A percentile compares a stretch with the other conserved stretches of the same genome.
Evolutionary conservation across 108 stramenopile genomes (phyloP).

Genomic region (Fistulifera solaris): DNA sequence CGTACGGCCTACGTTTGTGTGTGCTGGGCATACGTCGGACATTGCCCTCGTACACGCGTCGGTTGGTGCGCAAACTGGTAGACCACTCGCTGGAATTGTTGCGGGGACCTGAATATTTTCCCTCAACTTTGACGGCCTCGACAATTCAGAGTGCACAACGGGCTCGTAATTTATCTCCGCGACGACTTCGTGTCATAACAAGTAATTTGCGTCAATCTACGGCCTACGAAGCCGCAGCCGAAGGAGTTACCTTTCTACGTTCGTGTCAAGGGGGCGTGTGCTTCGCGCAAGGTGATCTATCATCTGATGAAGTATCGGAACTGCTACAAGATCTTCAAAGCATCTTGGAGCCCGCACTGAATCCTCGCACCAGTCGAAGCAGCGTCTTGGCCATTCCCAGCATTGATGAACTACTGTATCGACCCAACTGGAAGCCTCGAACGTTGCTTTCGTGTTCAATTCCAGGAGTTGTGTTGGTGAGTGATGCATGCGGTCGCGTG

Average conservation of each 20-base stretch:
- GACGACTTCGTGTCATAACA: slow-evolving; percentile 21
- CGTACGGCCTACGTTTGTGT: slow-evolving; percentile 51
- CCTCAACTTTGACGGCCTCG: slow-evolving; percentile 17
- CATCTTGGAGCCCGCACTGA: slow-evolving; percentile 27
- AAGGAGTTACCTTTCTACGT: slow-evolving; percentile 14
- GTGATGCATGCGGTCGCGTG: slow-evolving; percentile 64
- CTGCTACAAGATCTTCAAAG: slow-evolving; percentile 36
- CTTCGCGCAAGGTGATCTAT: slow-evolving; percentile 62
- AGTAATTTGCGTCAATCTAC: slow-evolving; percentile 21
- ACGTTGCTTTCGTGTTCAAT: slow-evolving; percentile 46
- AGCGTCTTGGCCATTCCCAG: slow-evolving; percentile 25
- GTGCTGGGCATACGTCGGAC: slow-evolving; percentile 66
- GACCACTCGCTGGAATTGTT: slow-evolving; percentile 46
- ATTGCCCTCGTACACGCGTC: slow-evolving; percentile 55
- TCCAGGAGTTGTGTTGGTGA: slow-evolving; percentile 49
- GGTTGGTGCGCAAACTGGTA: slow-evolving; percentile 53
- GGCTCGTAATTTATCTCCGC: slow-evolving; percentile 20
- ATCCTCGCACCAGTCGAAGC: slow-evolving; percentile 9
- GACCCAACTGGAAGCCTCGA: slow-evolving; percentile 59
- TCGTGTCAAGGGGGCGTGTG: slow-evolving; percentile 31
- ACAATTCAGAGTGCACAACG: slow-evolving; percentile 24
- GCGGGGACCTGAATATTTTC: slow-evolving; percentile 36
- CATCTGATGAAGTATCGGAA: slow-evolving; percentile 36
- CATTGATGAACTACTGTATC: slow-evolving; percentile 44
- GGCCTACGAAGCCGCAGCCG: slow-evolving; percentile 30